Conservation (phyloP, 1,284 basidiomycete genomes). For the Ceratobasidium sp. region DNA sequence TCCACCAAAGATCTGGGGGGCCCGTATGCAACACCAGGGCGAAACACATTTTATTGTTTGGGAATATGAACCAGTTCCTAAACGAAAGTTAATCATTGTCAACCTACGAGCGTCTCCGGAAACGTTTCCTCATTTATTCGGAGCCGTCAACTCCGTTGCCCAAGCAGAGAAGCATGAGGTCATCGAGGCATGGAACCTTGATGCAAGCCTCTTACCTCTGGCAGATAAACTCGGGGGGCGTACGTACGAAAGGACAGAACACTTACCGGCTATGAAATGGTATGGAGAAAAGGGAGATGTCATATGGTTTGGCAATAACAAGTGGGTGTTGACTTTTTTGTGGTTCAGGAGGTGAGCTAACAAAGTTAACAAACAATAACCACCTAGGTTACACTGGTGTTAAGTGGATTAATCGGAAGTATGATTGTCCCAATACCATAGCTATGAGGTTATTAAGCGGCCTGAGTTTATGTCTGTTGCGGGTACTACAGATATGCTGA, state of each 20-base stretch:
- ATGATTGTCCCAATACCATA: no score
- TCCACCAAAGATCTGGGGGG: constrained; percentile 26
- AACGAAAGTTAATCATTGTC: constrained; percentile 64
- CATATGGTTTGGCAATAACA: constrained; percentile 70
- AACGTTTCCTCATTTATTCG: constrained; percentile 61
- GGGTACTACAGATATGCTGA: no score
- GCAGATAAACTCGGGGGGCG: constrained; percentile 60
- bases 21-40: constrained; percentile 57
- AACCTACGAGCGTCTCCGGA: constrained; percentile 61
- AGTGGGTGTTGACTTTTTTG: constrained; percentile 55
- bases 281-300: constrained; percentile 63
- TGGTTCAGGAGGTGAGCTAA: not conserved
- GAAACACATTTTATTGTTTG: constrained; percentile 64
- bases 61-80: constrained; percentile 57
- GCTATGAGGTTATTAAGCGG: no score
- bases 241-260: constrained; percentile 62
- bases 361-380: not conserved
- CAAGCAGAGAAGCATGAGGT: constrained; percentile 59
- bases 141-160: constrained; percentile 60
- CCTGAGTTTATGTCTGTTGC: no score
- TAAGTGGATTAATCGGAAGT: no score
- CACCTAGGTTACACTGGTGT: constrained; percentile 13
- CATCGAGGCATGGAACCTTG: constrained; percentile 71
- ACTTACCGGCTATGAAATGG: constrained; percentile 70
- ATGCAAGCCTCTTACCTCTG: constrained; percentile 56